Conservation (phyloP, 257 asterid species). For the Anisodus acutangulus region DNA sequence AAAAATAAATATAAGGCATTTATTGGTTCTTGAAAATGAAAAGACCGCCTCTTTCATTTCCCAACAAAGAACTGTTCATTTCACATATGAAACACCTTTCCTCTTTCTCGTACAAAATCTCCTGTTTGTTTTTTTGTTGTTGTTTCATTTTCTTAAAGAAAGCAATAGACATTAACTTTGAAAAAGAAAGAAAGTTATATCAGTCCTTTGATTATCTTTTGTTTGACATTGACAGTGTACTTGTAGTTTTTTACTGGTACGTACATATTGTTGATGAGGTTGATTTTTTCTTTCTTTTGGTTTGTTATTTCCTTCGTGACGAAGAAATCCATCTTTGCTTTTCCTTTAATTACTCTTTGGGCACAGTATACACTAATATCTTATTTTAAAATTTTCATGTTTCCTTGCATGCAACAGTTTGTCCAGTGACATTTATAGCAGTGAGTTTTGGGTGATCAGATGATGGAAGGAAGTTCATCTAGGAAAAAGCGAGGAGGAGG, state of each 20-base stretch:
- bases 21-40: background rate
- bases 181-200: background rate
- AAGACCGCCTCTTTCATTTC: background rate
- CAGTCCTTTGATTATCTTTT: background rate
- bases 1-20: too few species aligned
- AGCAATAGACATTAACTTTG: background rate
- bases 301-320: background rate
- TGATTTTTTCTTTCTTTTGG: background rate
- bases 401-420: background rate
- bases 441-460: background rate
- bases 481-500: conserved; percentile 2
- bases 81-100: background rate
- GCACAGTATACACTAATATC: background rate
- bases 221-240: background rate
- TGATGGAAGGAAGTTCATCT: background rate
- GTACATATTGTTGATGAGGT: background rate
- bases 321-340: background rate
- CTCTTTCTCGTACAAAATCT: background rate
- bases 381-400: background rate
- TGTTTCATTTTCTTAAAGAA: background rate
- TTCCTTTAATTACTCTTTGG: background rate
- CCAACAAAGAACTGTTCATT: background rate
- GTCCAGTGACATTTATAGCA: background rate
- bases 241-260: background rate
- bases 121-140: background rate